Percentiles rank a stretch among this genome's conserved stretches.
Evolutionary conservation across 805 yeast genomes (phyloP).

Genomic region (Metschnikowia borealis): DNA sequence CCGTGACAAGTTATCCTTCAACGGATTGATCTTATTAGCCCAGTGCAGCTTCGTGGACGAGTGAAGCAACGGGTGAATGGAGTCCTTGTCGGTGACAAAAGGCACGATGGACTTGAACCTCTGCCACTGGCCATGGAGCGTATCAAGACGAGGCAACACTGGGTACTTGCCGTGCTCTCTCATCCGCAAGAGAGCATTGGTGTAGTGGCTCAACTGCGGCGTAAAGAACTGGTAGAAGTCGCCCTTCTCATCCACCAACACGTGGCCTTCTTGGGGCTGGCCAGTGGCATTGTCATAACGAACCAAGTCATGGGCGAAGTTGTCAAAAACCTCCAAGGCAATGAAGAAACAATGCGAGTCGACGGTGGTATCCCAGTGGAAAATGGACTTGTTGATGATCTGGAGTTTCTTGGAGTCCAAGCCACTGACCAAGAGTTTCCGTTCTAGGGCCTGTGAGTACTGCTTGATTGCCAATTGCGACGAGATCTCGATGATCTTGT

Average conservation of each 20-base stretch:
- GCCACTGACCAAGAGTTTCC: constrained; percentile 32
- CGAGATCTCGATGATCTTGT: constrained; percentile 71
- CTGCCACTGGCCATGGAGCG: constrained; percentile 22
- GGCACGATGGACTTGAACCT: constrained; percentile 29
- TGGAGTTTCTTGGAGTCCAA: constrained; percentile 56
- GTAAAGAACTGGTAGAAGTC: constrained; percentile 73
- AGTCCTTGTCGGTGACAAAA: constrained; percentile 24
- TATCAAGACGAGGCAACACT: constrained; percentile 25
- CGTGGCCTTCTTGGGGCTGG: constrained; percentile 74
- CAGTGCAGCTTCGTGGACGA: constrained; percentile 38
- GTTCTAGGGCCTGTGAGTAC: constrained; percentile 30
- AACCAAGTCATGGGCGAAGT: constrained; percentile 76
- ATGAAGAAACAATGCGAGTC: constrained; percentile 69
- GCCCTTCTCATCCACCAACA: constrained; percentile 64
- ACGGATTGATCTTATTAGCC: constrained; percentile 55
- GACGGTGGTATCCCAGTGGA: constrained; percentile 63
- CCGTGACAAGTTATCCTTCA: constrained; percentile 60
- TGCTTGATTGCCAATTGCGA: constrained; percentile 59
- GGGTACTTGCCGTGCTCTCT: constrained; percentile 46
- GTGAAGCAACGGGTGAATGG: constrained; percentile 59
- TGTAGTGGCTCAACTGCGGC: constrained; percentile 55
- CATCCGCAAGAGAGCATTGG: constrained; percentile 51
- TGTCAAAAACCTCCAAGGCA: constrained; percentile 81
- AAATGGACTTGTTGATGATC: constrained; percentile 69
- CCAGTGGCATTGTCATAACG: constrained; percentile 67